Evolutionary conservation across 1,284 basidiomycete species (phyloP), one percentile per base, ranked within the genome.

Genomic region (Ganoderma leucocontextum): DNA sequence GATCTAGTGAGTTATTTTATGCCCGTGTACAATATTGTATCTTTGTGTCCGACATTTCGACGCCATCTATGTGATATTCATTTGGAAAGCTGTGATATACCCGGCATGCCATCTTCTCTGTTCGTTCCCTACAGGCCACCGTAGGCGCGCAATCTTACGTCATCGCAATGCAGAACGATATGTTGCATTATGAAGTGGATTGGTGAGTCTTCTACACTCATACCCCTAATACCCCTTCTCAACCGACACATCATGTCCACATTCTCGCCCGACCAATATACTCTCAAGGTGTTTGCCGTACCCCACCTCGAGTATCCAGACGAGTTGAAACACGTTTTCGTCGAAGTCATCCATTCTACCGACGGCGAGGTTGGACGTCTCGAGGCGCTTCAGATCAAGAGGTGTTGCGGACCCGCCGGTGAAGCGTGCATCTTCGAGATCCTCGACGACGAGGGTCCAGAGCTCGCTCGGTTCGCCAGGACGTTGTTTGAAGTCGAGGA

Each of bases 391-490:
- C 57, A 64, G 29, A 69, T 74, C 44, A 41, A 72, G 55, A 60
- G 73, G 19, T 49, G 6, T 22, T 49, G 47, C 22, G 41, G 53
- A 9, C 33, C 17, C 15, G 67, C 59, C 41, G 38, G 53, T 2
- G 71, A 66, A n/a, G 53, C 69, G 4, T 79, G 80, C 53, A 17
- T 53, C 52, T 53, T 53, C 5, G 52, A 33, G 52, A 53, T 77
- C 12, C 72, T 80, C 73, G 78, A 81, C 62, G 78, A 72, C 15
- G 72, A 80, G 17, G 77, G 75, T 5, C 59, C 75, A 3, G 80
- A 81, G 49, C 65, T 80, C 4, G 68, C 53, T 0, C 64, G 80
- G 0, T 81, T 80, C 53, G 77, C 68, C 74, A 78, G 49, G 55
- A 75, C 61, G 75, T 2, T 58, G 74, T 53, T 53, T 13, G 25